phyloP scores from a whole-genome alignment of 2,329 filamentous ascomycete species.

The Venturia oleaginea region DNA sequence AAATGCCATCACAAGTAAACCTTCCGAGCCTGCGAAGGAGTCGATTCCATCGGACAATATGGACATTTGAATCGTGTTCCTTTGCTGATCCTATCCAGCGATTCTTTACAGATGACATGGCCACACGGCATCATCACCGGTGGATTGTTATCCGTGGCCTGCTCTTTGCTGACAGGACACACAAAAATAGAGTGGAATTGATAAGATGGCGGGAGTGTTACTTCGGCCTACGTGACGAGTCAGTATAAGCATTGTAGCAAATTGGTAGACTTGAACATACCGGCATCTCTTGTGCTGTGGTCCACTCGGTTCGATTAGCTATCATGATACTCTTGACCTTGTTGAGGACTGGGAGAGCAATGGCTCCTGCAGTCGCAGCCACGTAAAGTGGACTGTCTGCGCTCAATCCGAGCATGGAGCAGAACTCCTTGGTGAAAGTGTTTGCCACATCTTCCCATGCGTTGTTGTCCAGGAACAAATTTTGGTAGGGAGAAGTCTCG shows the following conservation, averaged over 20 bases:
- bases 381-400: constrained; percentile 90
- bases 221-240: constrained; percentile 44
- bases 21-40: constrained; percentile 64
- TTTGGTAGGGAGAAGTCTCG: constrained; percentile 64
- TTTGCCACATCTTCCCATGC: constrained; percentile 75
- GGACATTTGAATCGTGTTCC: constrained; percentile 84
- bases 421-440: constrained; percentile 93
- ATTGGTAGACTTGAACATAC: constrained; percentile 43
- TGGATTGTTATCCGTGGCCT: constrained; percentile 85
- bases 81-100: constrained; percentile 69
- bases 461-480: constrained; percentile 60
- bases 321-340: constrained; percentile 85
- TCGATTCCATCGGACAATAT: constrained; percentile 82
- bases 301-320: constrained; percentile 90
- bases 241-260: background rate
- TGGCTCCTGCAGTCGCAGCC: constrained; percentile 82
- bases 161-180: constrained; percentile 93
- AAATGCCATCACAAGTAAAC: constrained; percentile 51
- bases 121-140: constrained; percentile 96
- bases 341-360: constrained; percentile 78
- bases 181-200: constrained; percentile 95
- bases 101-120: constrained; percentile 84
- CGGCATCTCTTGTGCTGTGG: constrained; percentile 78
- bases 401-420: constrained; percentile 78
- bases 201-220: constrained; percentile 54